Evolutionary conservation across 768 basidiomycete species (phyloP).

Genomic region (Mrakia hoshinonis): DNA sequence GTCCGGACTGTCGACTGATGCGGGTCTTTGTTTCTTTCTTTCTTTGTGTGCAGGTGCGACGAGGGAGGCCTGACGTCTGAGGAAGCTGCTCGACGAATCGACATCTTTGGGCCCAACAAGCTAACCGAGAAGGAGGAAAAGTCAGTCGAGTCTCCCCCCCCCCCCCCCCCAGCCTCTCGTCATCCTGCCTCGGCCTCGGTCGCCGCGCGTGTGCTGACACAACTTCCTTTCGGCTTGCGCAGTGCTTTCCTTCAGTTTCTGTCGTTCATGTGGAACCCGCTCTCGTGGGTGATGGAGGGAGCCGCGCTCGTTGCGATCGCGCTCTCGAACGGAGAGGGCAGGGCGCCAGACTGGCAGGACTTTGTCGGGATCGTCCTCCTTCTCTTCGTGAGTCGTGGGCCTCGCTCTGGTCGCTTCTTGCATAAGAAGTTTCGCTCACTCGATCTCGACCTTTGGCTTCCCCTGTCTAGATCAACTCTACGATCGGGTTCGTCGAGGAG

Average conservation of each 20-base stretch:
- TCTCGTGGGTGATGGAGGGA: slow-evolving; percentile 99
- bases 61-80: slow-evolving; percentile 65
- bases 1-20: too few relatives aligned
- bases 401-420: not conserved
- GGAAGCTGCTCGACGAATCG: slow-evolving; percentile 77
- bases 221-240: not conserved
- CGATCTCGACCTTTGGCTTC: not conserved
- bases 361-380: slow-evolving; percentile 84
- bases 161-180: not conserved
- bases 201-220: not conserved
- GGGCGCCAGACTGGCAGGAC: slow-evolving; percentile 94
- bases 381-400: slow-evolving; percentile 42
- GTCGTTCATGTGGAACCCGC: slow-evolving; percentile 99
- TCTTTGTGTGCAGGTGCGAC: slow-evolving; percentile 48
- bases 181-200: not conserved
- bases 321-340: slow-evolving; percentile 79
- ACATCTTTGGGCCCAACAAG: slow-evolving; percentile 93
- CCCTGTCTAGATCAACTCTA: slow-evolving; percentile 84
- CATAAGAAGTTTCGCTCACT: not conserved
- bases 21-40: not conserved
- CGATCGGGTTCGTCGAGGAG: slow-evolving; percentile 98
- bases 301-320: slow-evolving; percentile 69
- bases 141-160: slow-evolving; percentile 30
- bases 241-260: slow-evolving; percentile 66
- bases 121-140: slow-evolving; percentile 58